These are phyloP conservation scores for Pyricularia pennisetigena DNA, from an alignment of 2,329 filamentous ascomycete genomes.

Conservation along the genomic window DNA sequence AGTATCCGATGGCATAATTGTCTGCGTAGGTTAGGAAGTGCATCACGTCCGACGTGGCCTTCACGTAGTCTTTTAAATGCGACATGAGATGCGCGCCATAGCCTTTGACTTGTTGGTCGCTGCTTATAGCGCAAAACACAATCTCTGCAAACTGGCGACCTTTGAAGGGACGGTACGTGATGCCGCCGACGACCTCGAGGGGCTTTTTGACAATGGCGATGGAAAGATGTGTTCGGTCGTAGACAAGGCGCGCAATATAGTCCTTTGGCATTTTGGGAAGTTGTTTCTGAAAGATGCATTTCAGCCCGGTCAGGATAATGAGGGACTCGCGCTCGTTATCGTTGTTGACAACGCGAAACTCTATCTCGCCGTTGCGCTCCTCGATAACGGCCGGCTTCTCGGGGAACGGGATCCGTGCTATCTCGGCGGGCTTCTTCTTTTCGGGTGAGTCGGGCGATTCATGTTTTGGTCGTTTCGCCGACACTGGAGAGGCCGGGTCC, in stretches of 20 bases:
- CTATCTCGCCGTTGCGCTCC: slow-evolving; percentile 62
- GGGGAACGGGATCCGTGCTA: slow-evolving; percentile 60
- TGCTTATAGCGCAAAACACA: slow-evolving; percentile 69
- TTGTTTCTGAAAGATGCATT: slow-evolving; percentile 73
- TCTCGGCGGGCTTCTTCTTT: slow-evolving; percentile 47
- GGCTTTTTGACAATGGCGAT: slow-evolving; percentile 70
- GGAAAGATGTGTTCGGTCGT: slow-evolving; percentile 64
- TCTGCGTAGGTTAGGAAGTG: slow-evolving; percentile 72
- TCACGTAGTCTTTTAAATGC: slow-evolving; percentile 68
- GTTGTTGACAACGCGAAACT: slow-evolving; percentile 70
- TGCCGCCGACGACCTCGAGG: slow-evolving; percentile 58
- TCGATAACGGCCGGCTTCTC: slow-evolving; percentile 77
- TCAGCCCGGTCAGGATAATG: slow-evolving; percentile 64
- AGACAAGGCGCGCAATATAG: slow-evolving; percentile 67
- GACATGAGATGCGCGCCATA: slow-evolving; percentile 72
- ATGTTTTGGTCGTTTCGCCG: slow-evolving; percentile 56
- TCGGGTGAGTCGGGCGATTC: slow-evolving; percentile 27
- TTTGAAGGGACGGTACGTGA: slow-evolving; percentile 66
- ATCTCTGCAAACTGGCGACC: slow-evolving; percentile 65
- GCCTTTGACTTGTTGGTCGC: slow-evolving; percentile 69
- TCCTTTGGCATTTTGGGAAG: slow-evolving; percentile 74
- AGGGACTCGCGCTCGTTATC: slow-evolving; percentile 58
- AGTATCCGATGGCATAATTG: slow-evolving; percentile 72
- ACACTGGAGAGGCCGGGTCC: slow-evolving; percentile 50
- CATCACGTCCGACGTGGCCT: slow-evolving; percentile 66